phyloP scores from a whole-genome alignment of 23 red algal species.

The Gracilaria vermiculophylla region DNA sequence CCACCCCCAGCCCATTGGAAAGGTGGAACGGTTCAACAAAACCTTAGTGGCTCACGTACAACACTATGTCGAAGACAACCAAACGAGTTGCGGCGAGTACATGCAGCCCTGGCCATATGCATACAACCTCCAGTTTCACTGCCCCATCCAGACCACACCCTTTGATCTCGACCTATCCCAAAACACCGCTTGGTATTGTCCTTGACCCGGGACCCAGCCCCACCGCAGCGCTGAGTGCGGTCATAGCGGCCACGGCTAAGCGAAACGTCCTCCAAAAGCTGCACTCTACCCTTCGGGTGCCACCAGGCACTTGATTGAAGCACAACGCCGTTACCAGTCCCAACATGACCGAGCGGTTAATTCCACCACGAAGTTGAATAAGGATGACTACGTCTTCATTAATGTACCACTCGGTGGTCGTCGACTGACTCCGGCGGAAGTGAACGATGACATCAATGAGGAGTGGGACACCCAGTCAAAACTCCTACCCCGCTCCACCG shows the following conservation, averaged over 20 bases:
- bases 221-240: background rate
- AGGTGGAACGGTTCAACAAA: constrained; percentile 35
- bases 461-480: background rate
- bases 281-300: background rate
- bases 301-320: background rate
- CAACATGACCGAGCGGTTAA: background rate
- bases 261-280: background rate
- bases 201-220: background rate
- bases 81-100: constrained; percentile 5
- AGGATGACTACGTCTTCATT: background rate
- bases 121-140: constrained; percentile 27
- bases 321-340: background rate
- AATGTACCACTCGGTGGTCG: background rate
- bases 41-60: background rate
- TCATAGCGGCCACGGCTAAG: background rate
- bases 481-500: background rate
- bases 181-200: background rate
- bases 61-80: constrained; percentile 38
- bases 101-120: background rate
- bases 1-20: constrained; percentile 11
- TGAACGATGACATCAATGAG: background rate
- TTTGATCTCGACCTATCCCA: constrained; percentile 30
- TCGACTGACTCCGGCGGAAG: background rate
- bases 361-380: background rate
- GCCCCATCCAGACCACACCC: background rate